These are phyloP conservation scores for Pachyrhizus erosus DNA, from an alignment of 306 rosid species.

Conservation along the genomic window DNA sequence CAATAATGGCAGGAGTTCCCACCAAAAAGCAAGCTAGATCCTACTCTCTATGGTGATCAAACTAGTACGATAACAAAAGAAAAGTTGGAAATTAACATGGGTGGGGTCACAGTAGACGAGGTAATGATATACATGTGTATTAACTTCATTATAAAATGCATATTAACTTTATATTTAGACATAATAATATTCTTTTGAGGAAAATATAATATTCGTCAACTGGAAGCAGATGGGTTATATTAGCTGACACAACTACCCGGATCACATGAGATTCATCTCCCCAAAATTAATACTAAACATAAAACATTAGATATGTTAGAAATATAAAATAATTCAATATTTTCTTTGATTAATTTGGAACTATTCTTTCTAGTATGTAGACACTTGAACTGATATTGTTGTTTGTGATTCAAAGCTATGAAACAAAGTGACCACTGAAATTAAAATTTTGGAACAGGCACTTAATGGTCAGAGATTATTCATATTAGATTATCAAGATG, in stretches of 20 bases:
- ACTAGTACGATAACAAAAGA: constrained; percentile 58
- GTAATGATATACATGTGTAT: constrained; percentile 25
- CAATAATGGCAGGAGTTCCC: constrained; percentile 38
- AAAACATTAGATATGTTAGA: neutral
- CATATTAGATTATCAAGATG: constrained; percentile 75
- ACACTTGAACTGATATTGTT: neutral
- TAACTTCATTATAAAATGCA: neutral
- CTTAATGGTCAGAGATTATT: constrained; percentile 58
- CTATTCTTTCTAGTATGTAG: neutral
- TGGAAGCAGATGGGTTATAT: neutral
- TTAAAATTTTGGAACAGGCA: constrained; percentile 51
- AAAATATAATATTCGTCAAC: neutral
- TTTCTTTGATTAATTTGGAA: neutral
- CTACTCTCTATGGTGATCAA: constrained; percentile 60
- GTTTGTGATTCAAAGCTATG: neutral
- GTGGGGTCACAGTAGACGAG: constrained; percentile 61
- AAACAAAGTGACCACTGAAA: neutral
- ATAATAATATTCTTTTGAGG: neutral
- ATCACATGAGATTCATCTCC: neutral
- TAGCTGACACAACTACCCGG: neutral
- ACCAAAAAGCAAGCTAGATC: neutral
- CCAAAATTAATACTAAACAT: no score
- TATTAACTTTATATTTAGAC: neutral
- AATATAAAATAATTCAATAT: neutral
- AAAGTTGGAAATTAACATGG: constrained; percentile 50